Percentiles rank a stretch among this genome's conserved stretches.
phyloP scores from a whole-genome alignment of 192 early-diverging fungal species.

The Phlyctochytrium bullatum region DNA sequence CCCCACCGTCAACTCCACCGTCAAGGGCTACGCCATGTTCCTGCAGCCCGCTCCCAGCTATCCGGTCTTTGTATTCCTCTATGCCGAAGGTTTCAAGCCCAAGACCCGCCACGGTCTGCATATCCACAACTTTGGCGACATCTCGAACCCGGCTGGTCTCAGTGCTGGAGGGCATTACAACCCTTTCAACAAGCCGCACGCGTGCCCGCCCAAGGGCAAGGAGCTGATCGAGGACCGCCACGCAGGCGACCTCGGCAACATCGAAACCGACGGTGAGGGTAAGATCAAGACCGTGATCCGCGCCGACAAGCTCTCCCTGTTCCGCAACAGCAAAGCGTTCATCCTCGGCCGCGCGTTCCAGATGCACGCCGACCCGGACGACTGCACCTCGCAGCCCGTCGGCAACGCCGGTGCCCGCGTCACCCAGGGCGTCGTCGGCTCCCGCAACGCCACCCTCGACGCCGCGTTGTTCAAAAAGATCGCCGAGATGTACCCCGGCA shows the following conservation, averaged over 20 bases:
- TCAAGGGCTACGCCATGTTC: background rate
- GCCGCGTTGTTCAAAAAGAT: background rate
- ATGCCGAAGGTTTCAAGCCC: conserved; percentile 1
- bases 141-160: conserved; percentile 10
- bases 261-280: conserved; percentile 13
- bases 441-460: background rate
- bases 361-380: conserved; percentile 23
- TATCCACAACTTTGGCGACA: conserved; percentile 32
- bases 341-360: conserved; percentile 22
- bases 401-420: conserved; percentile 32
- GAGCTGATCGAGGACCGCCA: conserved; percentile 4
- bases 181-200: conserved; percentile 26
- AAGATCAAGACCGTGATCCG: background rate
- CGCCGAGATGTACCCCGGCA: background rate
- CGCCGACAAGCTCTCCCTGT: background rate
- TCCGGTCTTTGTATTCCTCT: background rate
- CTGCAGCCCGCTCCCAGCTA: background rate
- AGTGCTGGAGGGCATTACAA: conserved; percentile 26
- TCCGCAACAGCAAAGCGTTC: background rate
- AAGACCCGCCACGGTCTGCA: conserved; percentile 22
- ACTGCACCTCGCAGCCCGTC: conserved; percentile 24
- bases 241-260: conserved; percentile 33
- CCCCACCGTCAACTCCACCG: conserved; percentile 2
- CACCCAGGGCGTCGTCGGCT: conserved; percentile 24
- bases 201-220: conserved; percentile 10